phyloP scores from a whole-genome alignment of 2,329 filamentous ascomycete genomes.

The Colletotrichum spaethianum region DNA sequence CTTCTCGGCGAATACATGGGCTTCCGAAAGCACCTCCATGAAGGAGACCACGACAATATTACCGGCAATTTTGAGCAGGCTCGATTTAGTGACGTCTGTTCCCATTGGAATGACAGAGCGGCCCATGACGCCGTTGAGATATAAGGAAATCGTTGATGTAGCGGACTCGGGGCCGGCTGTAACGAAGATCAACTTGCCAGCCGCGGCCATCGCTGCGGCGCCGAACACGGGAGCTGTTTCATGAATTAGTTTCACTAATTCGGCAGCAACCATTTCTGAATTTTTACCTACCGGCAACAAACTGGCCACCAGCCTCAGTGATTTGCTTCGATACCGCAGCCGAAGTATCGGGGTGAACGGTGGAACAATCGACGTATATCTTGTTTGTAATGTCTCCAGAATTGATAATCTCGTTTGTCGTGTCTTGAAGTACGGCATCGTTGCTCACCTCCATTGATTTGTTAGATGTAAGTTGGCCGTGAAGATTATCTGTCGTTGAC shows the following conservation, averaged over 20 bases:
- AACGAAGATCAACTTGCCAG: constrained; percentile 59
- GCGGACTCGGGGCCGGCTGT: constrained; percentile 54
- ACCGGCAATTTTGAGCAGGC: constrained; percentile 58
- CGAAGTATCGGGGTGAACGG: constrained; percentile 49
- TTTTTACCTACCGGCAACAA: constrained; percentile 56
- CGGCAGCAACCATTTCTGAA: background rate
- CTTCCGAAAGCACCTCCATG: constrained; percentile 48
- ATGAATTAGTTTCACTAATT: background rate
- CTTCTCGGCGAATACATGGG: constrained; percentile 50
- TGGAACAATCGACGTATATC: constrained; percentile 46
- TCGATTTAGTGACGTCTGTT: constrained; percentile 56
- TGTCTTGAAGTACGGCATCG: constrained; percentile 44
- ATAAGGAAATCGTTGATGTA: constrained; percentile 51
- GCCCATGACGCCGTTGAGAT: constrained; percentile 58
- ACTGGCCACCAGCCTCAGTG: constrained; percentile 41
- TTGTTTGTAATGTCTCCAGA: constrained; percentile 50
- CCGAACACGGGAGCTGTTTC: constrained; percentile 57
- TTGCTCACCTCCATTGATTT: constrained; percentile 43
- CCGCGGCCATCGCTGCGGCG: constrained; percentile 56
- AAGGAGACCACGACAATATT: constrained; percentile 51
- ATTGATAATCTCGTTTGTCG: constrained; percentile 25
- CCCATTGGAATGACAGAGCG: constrained; percentile 56
- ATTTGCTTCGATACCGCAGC: constrained; percentile 36
- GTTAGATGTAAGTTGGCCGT: background rate
- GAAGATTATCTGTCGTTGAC: constrained; percentile 37